phyloP scores from a whole-genome alignment of 2,329 filamentous ascomycete species.

The Claviceps sp. region DNA sequence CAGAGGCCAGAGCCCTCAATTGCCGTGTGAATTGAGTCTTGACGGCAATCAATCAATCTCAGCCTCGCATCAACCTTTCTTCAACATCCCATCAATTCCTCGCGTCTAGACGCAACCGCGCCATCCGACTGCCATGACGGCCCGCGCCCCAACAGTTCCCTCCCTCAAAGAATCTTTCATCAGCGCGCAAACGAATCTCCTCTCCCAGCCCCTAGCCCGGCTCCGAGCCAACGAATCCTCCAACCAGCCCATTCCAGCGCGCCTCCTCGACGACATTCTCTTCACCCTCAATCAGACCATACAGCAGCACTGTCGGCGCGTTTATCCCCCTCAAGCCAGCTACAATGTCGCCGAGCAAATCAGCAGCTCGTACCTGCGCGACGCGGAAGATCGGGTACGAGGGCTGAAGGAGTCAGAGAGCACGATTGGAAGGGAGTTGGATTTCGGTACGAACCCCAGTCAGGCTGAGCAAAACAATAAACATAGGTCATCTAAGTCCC shows the following conservation, averaged over 20 bases:
- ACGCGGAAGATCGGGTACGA: conserved; percentile 26
- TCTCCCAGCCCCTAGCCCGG: conserved; percentile 47
- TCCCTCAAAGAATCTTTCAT: conserved; percentile 54
- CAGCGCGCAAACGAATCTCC: conserved; percentile 44
- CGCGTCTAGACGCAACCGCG: too few species aligned
- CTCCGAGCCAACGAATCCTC: conserved; percentile 31
- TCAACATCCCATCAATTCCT: too few species aligned
- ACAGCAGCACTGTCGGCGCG: conserved; percentile 50
- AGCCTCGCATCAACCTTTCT: too few species aligned
- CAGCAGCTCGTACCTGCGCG: conserved; percentile 46
- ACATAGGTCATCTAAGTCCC: too few species aligned
- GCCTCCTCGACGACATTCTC: conserved; percentile 42
- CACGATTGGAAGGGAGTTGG: conserved; percentile 25
- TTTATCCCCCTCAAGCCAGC: conserved; percentile 55
- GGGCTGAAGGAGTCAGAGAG: conserved; percentile 22
- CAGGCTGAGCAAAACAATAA: too few species aligned
- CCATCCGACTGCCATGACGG: neutral
- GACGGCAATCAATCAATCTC: too few species aligned
- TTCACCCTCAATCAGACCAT: conserved; percentile 47
- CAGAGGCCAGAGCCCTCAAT: too few species aligned
- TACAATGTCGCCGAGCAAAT: conserved; percentile 63
- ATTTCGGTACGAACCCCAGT: conserved; percentile 24
- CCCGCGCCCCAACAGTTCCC: conserved; percentile 38
- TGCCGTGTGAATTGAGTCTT: too few species aligned
- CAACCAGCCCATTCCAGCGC: conserved; percentile 28